Base-by-base conservation (phyloP, 2,329 filamentous ascomycete species). In the Aplosporella prunicola region DNA sequence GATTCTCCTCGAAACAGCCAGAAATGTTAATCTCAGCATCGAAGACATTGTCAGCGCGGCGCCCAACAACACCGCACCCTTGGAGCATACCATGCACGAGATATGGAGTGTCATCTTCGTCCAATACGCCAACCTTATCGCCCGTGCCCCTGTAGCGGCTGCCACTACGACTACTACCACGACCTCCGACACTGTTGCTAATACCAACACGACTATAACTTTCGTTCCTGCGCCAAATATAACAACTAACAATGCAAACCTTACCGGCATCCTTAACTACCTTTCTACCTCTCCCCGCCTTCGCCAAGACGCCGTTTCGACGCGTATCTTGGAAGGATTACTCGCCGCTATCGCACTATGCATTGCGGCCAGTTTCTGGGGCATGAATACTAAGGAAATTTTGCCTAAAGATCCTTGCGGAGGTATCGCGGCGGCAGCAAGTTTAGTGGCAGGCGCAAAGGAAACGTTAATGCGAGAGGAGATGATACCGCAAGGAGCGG, bases 321-420 rank as follows among this genome's bases (percentile, higher is more conserved):
- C 32, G 14, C 32, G 20, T 22, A 33, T 33, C 11, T 22, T 33
- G 10, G 32, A 25, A 11, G 32, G 13, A 7, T 8, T 33, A 14
- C 32, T 33, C 8, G 14, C 13, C 20, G 32, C 20, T 3, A 13
- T 33, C 5, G 22, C 32, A 4, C 20, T 33, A 9, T 33, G 20
- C 20, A 11, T 33, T 15, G 32, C 20, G 8, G 3, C 25, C 10
- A 8, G 10, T n/a, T 25, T 33, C 8, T 24, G 32, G 20, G n/a
- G 24, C n/a, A 33, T 33, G 32, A 22, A 33, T 17, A 33, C 32
- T 8, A n/a, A 22, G 7, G 9, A 11, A 1, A 10, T 33, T 9
- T 16, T 33, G 32, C 20, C 13, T 22, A 33, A 33, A 14, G 25
- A 33, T 16, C 32, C 32, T 13, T n/a, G n/a, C n/a, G 32, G 20